Evolutionary conservation across 192 early-diverging fungal species (phyloP).

Genomic region (Backusella westeae): DNA sequence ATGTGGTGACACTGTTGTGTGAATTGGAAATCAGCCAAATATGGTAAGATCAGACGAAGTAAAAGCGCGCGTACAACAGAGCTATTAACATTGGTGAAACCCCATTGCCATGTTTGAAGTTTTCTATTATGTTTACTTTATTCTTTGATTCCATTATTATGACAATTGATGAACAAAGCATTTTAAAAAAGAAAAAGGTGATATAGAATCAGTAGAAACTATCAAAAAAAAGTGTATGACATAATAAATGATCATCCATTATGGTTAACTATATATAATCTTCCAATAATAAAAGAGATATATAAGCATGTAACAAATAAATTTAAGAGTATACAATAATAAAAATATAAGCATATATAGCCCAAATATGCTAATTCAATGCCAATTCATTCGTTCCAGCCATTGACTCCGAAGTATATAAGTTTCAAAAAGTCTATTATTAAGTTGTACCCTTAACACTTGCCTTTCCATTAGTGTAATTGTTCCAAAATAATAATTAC

Average conservation of each 20-base stretch:
- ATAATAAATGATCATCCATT: neutral
- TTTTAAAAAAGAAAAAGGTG: neutral
- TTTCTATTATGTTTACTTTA: neutral
- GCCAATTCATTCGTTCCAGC: neutral
- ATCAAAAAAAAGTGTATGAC: neutral
- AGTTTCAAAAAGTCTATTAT: conserved; percentile 4
- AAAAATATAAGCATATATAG: neutral
- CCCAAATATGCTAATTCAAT: conserved; percentile 2
- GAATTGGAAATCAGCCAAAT: neutral
- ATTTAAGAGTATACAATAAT: neutral
- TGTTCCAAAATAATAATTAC: conserved; percentile 1
- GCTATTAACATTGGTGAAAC: conserved; percentile 9
- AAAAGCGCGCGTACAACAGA: neutral
- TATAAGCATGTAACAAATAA: neutral
- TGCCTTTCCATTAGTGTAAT: neutral
- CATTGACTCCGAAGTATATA: neutral
- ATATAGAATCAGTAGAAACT: neutral
- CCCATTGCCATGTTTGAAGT: conserved; percentile 4
- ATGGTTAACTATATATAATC: neutral
- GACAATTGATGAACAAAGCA: neutral
- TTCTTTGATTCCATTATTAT: neutral
- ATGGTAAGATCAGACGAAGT: neutral
- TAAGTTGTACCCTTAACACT: neutral
- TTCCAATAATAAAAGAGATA: neutral
- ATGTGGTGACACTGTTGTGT: conserved; percentile 1